Conservation (phyloP, 805 yeast species). For the Wickerhamomyces tratensis region DNA sequence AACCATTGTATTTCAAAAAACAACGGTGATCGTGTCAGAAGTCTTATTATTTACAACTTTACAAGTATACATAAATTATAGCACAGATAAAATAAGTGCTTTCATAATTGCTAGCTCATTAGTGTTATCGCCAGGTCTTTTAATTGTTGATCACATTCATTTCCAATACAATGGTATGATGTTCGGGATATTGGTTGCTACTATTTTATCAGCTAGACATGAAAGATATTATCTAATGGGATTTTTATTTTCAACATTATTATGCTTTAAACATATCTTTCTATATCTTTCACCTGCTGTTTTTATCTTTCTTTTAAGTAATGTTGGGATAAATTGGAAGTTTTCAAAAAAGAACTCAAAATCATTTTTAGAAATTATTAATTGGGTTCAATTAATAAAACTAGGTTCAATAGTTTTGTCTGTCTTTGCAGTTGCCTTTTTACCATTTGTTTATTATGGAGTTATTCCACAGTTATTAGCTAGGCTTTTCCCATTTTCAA, state of each 20-base stretch:
- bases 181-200: slow-evolving; percentile 71
- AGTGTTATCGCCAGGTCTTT: slow-evolving; percentile 79
- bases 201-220: slow-evolving; percentile 63
- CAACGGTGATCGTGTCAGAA: slow-evolving; percentile 75
- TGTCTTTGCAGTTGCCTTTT: slow-evolving; percentile 62
- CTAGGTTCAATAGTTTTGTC: slow-evolving; percentile 53
- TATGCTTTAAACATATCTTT: slow-evolving; percentile 93
- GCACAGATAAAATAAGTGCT: slow-evolving; percentile 30
- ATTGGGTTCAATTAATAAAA: slow-evolving; percentile 50
- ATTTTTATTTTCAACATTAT: slow-evolving; percentile 57
- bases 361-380: slow-evolving; percentile 24
- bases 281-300: slow-evolving; percentile 92
- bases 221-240: slow-evolving; percentile 51
- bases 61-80: slow-evolving; percentile 56
- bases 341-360: slow-evolving; percentile 28
- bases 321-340: slow-evolving; percentile 32
- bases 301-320: slow-evolving; percentile 67
- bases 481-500: slow-evolving; percentile 83
- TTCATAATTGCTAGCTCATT: slow-evolving; percentile 77
- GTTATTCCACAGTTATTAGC: slow-evolving; percentile 55
- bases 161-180: slow-evolving; percentile 95
- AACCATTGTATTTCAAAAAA: slow-evolving; percentile 76
- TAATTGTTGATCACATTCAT: slow-evolving; percentile 90
- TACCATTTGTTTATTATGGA: slow-evolving; percentile 54
- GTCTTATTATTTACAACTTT: slow-evolving; percentile 57